Conservation (phyloP, 1,284 basidiomycete genomes). For the Malassezia globosa region DNA sequence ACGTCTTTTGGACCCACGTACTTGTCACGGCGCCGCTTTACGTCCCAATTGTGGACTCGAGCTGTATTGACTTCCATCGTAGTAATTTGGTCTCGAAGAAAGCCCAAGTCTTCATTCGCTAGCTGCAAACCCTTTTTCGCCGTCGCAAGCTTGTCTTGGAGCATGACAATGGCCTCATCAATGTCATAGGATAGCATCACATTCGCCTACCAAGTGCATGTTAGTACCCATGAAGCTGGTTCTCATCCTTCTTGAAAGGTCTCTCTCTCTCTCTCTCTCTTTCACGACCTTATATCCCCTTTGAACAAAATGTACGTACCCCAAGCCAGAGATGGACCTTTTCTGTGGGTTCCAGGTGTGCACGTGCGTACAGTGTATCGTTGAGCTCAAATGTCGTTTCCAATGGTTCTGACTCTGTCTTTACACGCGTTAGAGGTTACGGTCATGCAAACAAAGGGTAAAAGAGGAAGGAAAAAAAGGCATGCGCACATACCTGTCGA, state of each 20-base stretch:
- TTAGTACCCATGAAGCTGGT: too few relatives aligned
- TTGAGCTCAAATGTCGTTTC: slow-evolving; percentile 87
- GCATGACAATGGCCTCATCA: slow-evolving; percentile 64
- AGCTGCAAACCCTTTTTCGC: slow-evolving; percentile 62
- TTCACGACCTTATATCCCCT: too few relatives aligned
- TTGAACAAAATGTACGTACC: slow-evolving; percentile 52
- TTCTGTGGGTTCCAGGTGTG: slow-evolving; percentile 72
- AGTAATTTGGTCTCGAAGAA: slow-evolving; percentile 85
- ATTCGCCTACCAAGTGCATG: slow-evolving; percentile 50
- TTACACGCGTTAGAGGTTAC: too few relatives aligned
- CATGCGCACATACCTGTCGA: slow-evolving; percentile 52
- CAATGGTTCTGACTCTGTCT: slow-evolving; percentile 53
- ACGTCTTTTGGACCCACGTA: too few relatives aligned
- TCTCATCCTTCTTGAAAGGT: not conserved
- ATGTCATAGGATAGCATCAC: slow-evolving; percentile 94
- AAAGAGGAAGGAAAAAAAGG: not conserved
- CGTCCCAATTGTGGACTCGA: slow-evolving; percentile 91
- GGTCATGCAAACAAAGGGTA: too few relatives aligned
- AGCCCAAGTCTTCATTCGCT: slow-evolving; percentile 79
- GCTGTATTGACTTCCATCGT: slow-evolving; percentile 98
- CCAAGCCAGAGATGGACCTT: slow-evolving; percentile 92
- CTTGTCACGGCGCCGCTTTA: slow-evolving; percentile 69
- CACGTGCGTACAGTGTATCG: slow-evolving; percentile 87
- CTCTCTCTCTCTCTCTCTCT: too few relatives aligned
- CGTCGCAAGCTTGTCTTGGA: slow-evolving; percentile 64